Evolutionary conservation across 1,139 yeast species (phyloP), one percentile per base, ranked within the genome.

Genomic region (Geotrichum australiense): DNA sequence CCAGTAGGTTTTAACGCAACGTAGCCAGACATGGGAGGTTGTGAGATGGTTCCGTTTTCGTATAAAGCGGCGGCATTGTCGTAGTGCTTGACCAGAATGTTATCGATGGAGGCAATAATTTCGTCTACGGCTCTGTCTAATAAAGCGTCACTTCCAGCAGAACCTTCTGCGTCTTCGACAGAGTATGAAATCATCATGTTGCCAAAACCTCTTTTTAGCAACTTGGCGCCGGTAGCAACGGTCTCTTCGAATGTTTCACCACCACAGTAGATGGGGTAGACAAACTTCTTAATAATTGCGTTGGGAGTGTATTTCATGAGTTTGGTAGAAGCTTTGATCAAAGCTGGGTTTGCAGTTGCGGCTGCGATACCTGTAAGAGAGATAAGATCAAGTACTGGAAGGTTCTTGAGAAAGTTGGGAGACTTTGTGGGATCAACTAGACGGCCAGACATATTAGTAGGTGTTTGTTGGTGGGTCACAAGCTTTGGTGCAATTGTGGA

Each of bases 131-230:
- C 80, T 46, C 82, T 80, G 53, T 69, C 72, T 37, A 74, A 65
- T 35, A 86, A 80, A 2, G 34, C 45, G 35, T 39, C 58, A 75
- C 78, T 47, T 14, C 63, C 63, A 18, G 50, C 42, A 41, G 63
- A 69, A 25, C 94, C 95, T 52, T 85, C 86, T 46, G 96, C 80
- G 43, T 93, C 95, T 64, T 91, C 98, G 43, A 87, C 87, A 15
- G 96, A 86, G 62, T 87, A 77, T 3, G 93, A 80, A 30, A 89
- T 70, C 95, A 91, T 87, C 94, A 87, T 85, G 67, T 89, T 89
- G 53, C 84, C 77, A 57, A 87, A 82, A 11, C 94, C 94, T 49
- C 94, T 71, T 45, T 71, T 62, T 45, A 76, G 69, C 51, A 91
- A 70, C 48, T 76, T 68, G 41, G 69, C 66, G 43, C 94, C 95